Conservation (phyloP, 202 grass and related monocot genomes). For the Panicum virgatum region DNA sequence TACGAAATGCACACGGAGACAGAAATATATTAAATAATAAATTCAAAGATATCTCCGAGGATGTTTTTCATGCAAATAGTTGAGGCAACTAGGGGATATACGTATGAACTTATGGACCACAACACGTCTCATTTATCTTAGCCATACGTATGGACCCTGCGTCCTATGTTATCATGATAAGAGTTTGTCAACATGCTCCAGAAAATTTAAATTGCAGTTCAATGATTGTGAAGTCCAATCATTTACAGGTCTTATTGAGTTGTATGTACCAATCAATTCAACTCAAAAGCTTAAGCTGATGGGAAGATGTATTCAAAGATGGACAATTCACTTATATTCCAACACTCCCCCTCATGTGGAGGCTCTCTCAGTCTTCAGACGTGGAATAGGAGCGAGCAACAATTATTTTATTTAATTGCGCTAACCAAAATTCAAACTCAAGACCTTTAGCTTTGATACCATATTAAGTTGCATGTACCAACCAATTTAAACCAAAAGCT, state of each 20-base stretch:
- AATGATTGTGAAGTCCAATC: not conserved
- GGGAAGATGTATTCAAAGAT: too few relatives aligned
- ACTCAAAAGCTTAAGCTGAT: too few relatives aligned
- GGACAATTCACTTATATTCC: too few relatives aligned
- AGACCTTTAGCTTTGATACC: too few relatives aligned
- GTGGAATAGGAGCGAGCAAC: too few relatives aligned
- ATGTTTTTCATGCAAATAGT: not conserved
- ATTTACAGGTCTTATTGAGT: not conserved
- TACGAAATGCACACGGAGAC: not conserved
- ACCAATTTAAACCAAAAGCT: too few relatives aligned
- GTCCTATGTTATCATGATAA: slow-evolving; percentile 22
- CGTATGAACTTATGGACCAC: slow-evolving; percentile 34
- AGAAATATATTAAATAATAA: not conserved
- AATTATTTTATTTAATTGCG: too few relatives aligned
- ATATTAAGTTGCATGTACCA: too few relatives aligned
- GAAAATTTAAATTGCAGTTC: not conserved
- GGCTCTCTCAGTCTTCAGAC: too few relatives aligned
- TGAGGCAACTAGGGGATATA: slow-evolving; percentile 15
- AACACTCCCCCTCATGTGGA: too few relatives aligned
- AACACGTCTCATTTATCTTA: not conserved
- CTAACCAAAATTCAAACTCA: too few relatives aligned
- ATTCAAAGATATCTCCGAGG: not conserved
- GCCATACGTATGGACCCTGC: slow-evolving; percentile 8
- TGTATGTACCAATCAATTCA: too few relatives aligned
- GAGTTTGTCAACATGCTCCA: not conserved